Conservation (phyloP, 1,139 yeast species). For the Hansenula lynferdii region DNA sequence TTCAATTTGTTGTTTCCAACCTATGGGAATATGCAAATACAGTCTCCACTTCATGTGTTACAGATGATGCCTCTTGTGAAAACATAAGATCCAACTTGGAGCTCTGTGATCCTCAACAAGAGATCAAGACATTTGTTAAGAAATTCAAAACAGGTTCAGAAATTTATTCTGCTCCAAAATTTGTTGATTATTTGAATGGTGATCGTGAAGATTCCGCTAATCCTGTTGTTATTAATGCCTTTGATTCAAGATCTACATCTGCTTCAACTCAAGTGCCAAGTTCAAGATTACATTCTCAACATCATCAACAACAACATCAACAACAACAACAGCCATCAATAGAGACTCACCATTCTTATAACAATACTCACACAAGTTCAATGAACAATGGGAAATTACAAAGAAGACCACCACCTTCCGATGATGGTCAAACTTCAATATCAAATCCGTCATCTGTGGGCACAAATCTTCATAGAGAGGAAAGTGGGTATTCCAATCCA, state of each 20-base stretch:
- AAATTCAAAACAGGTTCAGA: slow-evolving; percentile 64
- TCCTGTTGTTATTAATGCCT: neutral
- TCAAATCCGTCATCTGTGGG: slow-evolving; percentile 18
- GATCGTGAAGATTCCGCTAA: slow-evolving; percentile 18
- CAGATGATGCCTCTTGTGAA: slow-evolving; percentile 74
- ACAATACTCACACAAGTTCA: neutral
- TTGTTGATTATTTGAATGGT: slow-evolving; percentile 44
- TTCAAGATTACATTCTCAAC: slow-evolving; percentile 6
- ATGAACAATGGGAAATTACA: slow-evolving; percentile 6
- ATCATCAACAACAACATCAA: slow-evolving; percentile 2
- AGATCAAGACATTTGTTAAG: slow-evolving; percentile 51
- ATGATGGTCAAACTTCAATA: slow-evolving; percentile 23
- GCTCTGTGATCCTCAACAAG: slow-evolving; percentile 57
- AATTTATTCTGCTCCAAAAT: slow-evolving; percentile 52
- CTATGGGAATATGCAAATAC: slow-evolving; percentile 82
- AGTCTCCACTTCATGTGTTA: slow-evolving; percentile 72
- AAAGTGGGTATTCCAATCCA: slow-evolving; percentile 41
- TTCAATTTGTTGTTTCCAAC: slow-evolving; percentile 68
- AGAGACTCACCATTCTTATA: neutral
- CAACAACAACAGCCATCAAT: neutral
- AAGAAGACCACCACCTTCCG: slow-evolving; percentile 30
- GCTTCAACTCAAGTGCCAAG: slow-evolving; percentile 7
- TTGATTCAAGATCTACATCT: slow-evolving; percentile 9
- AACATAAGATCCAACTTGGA: slow-evolving; percentile 64
- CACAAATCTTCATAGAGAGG: slow-evolving; percentile 14